Percentiles rank a stretch among this genome's conserved stretches.
These are phyloP conservation scores for Umbilicus rupestris DNA, from an alignment of 164 flowering plant genomes.

Conservation along the genomic window DNA sequence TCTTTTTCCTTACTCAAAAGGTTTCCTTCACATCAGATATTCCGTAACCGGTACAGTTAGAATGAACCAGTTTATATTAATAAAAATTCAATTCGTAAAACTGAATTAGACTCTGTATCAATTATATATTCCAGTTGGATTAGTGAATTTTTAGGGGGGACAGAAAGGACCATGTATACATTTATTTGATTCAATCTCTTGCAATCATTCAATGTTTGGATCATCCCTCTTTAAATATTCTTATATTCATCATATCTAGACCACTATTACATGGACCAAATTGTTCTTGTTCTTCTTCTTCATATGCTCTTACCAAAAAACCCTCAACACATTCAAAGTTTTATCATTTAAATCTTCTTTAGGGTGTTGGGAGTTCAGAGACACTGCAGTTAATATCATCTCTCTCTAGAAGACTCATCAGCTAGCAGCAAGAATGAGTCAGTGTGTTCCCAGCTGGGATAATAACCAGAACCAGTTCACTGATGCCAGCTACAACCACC, in stretches of 20 bases:
- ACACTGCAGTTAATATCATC: neutral
- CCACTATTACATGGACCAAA: constrained; percentile 1
- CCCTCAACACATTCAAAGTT: too few relatives aligned
- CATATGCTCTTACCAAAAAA: neutral
- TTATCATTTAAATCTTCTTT: too few relatives aligned
- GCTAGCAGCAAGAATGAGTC: constrained; percentile 32
- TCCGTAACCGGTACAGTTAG: too few relatives aligned
- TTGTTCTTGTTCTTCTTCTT: neutral
- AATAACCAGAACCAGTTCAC: constrained; percentile 24
- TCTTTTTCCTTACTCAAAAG: too few relatives aligned
- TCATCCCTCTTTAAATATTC: neutral
- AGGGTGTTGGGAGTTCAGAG: neutral
- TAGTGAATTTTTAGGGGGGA: too few relatives aligned
- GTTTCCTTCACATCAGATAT: too few relatives aligned
- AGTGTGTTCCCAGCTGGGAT: constrained; percentile 79
- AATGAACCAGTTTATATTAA: too few relatives aligned
- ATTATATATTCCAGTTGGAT: too few relatives aligned
- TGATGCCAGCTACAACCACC: constrained; percentile 3
- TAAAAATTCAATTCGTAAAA: too few relatives aligned
- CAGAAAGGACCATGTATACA: too few relatives aligned
- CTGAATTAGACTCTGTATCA: too few relatives aligned
- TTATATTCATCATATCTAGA: neutral
- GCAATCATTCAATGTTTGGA: neutral
- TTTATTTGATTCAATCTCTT: neutral
- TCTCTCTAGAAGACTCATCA: neutral